These are phyloP conservation scores for Epipyxis sp. DNA, from an alignment of 108 stramenopile species.

Conservation along the genomic window DNA sequence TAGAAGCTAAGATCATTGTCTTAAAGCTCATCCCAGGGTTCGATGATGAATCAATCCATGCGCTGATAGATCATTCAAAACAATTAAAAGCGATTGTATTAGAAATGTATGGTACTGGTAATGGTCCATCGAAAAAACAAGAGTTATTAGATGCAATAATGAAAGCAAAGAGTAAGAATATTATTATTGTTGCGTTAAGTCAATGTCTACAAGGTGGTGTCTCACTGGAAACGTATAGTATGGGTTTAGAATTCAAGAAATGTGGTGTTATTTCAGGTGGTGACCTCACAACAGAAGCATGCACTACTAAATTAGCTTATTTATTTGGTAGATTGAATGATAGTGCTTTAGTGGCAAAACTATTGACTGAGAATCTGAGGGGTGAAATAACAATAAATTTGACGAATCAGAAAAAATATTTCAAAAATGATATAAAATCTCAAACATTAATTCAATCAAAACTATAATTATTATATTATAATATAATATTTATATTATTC, in stretches of 20 bases:
- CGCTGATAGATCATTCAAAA: constrained; percentile 41
- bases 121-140: constrained; percentile 66
- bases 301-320: constrained; percentile 79
- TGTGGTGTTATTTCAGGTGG: constrained; percentile 77
- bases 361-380: background rate
- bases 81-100: constrained; percentile 73
- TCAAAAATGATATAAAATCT: no score
- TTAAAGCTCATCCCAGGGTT: constrained; percentile 88
- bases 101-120: constrained; percentile 93
- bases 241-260: constrained; percentile 68
- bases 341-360: background rate
- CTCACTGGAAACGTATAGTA: constrained; percentile 80
- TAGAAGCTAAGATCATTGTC: constrained; percentile 81
- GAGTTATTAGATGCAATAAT: constrained; percentile 39
- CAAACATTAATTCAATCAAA: no score
- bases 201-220: constrained; percentile 87
- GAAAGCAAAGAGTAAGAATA: constrained; percentile 43
- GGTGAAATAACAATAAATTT: background rate
- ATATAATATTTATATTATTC: no score
- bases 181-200: constrained; percentile 81
- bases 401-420: background rate
- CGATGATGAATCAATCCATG: constrained; percentile 62
- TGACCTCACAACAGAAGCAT: constrained; percentile 96
- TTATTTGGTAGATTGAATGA: constrained; percentile 61
- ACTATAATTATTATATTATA: no score